Evolutionary conservation across 257 asterid species (phyloP).

Genomic region (Jaltomata sinuosa): DNA sequence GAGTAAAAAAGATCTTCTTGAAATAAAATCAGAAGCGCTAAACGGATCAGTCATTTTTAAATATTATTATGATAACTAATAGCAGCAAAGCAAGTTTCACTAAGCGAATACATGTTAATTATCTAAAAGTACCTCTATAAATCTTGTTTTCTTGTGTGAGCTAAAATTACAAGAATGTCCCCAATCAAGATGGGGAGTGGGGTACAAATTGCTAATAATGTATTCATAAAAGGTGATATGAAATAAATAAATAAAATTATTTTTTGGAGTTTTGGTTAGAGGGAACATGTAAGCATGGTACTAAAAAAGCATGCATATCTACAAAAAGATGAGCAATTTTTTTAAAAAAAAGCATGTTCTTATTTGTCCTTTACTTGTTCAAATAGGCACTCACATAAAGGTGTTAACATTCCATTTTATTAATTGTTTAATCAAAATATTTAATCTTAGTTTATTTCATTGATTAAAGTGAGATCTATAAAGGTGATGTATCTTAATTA

Average conservation of each 20-base stretch:
- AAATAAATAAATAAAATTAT: neutral
- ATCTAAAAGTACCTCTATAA: neutral
- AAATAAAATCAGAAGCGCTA: no score
- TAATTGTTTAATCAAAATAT: neutral
- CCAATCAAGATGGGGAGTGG: neutral
- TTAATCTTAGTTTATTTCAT: neutral
- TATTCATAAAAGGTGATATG: neutral
- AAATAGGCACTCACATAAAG: neutral
- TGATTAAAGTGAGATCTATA: neutral
- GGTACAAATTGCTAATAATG: neutral
- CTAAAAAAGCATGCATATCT: conserved; percentile 17
- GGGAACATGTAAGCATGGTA: conserved; percentile 28
- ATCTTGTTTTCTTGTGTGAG: neutral
- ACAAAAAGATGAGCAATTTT: conserved; percentile 2
- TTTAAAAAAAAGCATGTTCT: neutral
- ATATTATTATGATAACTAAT: no score
- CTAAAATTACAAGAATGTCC: neutral
- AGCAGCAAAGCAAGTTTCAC: no score
- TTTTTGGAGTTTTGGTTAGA: neutral
- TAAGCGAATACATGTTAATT: no score
- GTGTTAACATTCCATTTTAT: conserved; percentile 3
- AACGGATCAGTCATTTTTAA: no score
- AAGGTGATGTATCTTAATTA: neutral
- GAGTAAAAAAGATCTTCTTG: no score
- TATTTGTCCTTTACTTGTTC: neutral